Conservation (phyloP, 805 yeast species). For the Blastobotrys terrestris region DNA sequence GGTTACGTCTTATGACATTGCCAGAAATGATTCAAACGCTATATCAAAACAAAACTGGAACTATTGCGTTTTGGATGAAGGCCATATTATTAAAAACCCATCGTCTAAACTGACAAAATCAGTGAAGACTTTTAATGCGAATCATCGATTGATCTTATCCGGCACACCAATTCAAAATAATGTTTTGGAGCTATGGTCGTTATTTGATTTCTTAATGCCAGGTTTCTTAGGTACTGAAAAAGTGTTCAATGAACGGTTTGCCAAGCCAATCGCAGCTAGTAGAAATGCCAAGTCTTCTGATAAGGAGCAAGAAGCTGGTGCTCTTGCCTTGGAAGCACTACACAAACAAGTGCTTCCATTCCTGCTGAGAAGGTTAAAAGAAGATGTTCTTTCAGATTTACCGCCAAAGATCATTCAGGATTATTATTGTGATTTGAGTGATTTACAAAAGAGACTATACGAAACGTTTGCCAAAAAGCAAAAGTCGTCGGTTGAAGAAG, state of each 20-base stretch:
- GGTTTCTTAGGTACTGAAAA: conserved; percentile 96
- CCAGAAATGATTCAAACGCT: conserved; percentile 78
- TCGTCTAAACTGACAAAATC: conserved; percentile 82
- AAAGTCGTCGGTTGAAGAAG: conserved; percentile 61
- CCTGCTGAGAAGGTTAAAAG: conserved; percentile 91
- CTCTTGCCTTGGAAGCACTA: conserved; percentile 87
- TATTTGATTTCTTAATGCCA: conserved; percentile 97
- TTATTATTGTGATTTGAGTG: conserved; percentile 93
- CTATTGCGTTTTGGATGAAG: conserved; percentile 95
- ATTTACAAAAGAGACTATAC: conserved; percentile 79
- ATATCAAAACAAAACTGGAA: conserved; percentile 64
- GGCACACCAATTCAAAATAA: conserved; percentile 99
- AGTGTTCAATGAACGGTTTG: conserved; percentile 87
- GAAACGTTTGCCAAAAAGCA: conserved; percentile 86
- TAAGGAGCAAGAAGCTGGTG: conserved; percentile 95
- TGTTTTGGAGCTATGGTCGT: conserved; percentile 93
- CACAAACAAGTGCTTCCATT: conserved; percentile 97
- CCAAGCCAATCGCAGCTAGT: conserved; percentile 96
- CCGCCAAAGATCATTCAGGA: conserved; percentile 99
- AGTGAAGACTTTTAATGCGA: conserved; percentile 75
- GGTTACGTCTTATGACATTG: conserved; percentile 93
- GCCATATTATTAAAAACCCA: conserved; percentile 93
- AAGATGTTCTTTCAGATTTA: conserved; percentile 88
- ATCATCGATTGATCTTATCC: conserved; percentile 83
- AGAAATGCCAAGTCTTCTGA: conserved; percentile 76